Percentiles rank a stretch among this genome's conserved stretches.
phyloP scores from a whole-genome alignment of 2,329 filamentous ascomycete genomes.

The Alternaria viburni region DNA sequence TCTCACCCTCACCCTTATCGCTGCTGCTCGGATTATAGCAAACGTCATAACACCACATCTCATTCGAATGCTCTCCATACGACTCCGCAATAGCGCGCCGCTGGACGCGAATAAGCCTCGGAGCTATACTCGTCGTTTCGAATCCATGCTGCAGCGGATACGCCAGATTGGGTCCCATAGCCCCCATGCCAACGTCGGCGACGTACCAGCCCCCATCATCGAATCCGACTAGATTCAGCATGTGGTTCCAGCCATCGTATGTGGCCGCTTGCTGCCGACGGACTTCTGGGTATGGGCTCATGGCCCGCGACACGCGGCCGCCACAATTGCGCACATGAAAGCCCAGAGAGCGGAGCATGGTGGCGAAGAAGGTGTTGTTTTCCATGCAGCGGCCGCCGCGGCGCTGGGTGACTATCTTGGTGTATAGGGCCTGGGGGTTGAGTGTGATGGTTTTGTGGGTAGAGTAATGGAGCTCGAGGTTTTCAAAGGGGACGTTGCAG shows the following conservation, averaged over 20 bases:
- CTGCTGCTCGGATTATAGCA: conserved; percentile 6
- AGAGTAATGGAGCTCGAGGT: conserved; percentile 45
- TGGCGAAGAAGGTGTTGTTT: conserved; percentile 59
- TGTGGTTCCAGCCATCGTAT: conserved; percentile 43
- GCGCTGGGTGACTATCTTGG: conserved; percentile 53
- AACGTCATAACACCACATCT: conserved; percentile 20
- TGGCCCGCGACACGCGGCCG: conserved; percentile 18
- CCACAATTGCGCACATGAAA: conserved; percentile 44
- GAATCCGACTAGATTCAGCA: conserved; percentile 49
- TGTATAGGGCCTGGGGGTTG: conserved; percentile 53
- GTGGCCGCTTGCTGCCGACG: conserved; percentile 11
- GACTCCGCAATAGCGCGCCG: conserved; percentile 17
- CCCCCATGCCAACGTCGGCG: conserved; percentile 48
- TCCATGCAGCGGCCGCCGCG: conserved; percentile 65
- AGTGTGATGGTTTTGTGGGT: conserved; percentile 49
- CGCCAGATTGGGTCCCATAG: conserved; percentile 17
- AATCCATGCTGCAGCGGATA: conserved; percentile 16
- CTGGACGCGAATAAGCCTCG: conserved; percentile 9
- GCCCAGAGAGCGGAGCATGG: conserved; percentile 57
- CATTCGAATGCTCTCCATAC: conserved; percentile 9
- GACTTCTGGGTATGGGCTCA: conserved; percentile 18
- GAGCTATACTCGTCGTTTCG: conserved; percentile 18
- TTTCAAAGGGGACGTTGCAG: conserved; percentile 6
- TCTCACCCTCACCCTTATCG: neutral
- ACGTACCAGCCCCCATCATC: conserved; percentile 23